Evolutionary conservation across 2,329 filamentous ascomycete species (phyloP).

Genomic region (Hymenoscyphus repandus): DNA sequence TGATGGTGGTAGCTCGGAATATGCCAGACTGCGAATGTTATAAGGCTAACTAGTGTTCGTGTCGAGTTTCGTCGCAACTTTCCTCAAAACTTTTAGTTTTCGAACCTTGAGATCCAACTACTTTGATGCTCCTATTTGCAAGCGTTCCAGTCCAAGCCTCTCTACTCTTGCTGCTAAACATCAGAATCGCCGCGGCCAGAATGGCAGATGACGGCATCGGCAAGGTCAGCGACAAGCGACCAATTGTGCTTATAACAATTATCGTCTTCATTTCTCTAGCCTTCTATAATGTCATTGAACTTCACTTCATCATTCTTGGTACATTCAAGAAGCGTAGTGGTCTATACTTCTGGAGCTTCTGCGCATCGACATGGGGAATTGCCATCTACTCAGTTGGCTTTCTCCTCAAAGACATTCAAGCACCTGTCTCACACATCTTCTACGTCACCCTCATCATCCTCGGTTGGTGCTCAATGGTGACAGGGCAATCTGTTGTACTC

Average conservation of each 20-base stretch:
- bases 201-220: neutral
- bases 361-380: conserved; percentile 41
- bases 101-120: too few species aligned
- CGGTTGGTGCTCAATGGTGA: conserved; percentile 38
- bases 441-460: conserved; percentile 38
- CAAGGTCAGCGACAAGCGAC: neutral
- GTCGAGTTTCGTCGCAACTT: too few species aligned
- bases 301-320: conserved; percentile 42
- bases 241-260: conserved; percentile 28
- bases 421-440: conserved; percentile 28
- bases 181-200: neutral
- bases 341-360: conserved; percentile 45
- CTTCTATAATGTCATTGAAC: conserved; percentile 45
- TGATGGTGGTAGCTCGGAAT: too few species aligned
- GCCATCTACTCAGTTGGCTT: conserved; percentile 42
- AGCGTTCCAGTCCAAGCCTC: too few species aligned
- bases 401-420: conserved; percentile 38
- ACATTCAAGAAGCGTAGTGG: conserved; percentile 42
- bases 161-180: too few species aligned
- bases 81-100: too few species aligned
- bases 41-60: too few species aligned
- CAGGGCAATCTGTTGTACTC: conserved; percentile 42
- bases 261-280: conserved; percentile 41
- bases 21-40: too few species aligned
- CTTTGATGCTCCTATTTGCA: too few species aligned